Evolutionary conservation across 768 basidiomycete species (phyloP).

Genomic region (Leucosporidium yakuticum): DNA sequence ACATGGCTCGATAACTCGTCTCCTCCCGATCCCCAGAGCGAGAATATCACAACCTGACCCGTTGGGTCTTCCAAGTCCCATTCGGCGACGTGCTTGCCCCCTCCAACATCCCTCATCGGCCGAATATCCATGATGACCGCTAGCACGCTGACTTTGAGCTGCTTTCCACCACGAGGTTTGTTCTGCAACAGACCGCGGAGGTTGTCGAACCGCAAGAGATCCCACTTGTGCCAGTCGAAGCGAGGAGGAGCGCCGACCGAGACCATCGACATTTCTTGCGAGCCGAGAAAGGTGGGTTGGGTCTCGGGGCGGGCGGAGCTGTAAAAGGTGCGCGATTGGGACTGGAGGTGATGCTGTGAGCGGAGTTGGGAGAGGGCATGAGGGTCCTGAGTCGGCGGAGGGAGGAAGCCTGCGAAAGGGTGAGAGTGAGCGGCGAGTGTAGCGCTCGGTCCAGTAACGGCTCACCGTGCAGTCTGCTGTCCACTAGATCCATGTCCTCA

Average conservation of each 20-base stretch:
- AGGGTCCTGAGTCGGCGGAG: too few relatives aligned
- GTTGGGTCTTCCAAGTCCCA: conserved; percentile 6
- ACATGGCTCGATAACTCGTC: not conserved
- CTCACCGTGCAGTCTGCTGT: too few relatives aligned
- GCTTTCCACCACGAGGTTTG: too few relatives aligned
- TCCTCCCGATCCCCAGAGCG: conserved; percentile 6
- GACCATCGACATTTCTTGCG: too few relatives aligned
- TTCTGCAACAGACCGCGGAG: not conserved
- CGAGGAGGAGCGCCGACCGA: conserved; percentile 15
- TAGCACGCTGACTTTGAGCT: conserved; percentile 1
- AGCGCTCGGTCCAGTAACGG: too few relatives aligned
- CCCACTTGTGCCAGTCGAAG: not conserved
- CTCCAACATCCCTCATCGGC: not conserved
- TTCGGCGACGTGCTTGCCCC: not conserved
- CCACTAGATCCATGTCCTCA: not conserved
- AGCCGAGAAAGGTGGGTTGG: too few relatives aligned
- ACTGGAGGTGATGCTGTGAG: too few relatives aligned
- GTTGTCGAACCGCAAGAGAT: conserved; percentile 4
- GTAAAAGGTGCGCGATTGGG: too few relatives aligned
- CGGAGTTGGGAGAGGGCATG: too few relatives aligned
- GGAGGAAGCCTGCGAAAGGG: too few relatives aligned
- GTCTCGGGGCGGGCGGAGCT: too few relatives aligned
- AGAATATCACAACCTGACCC: not conserved
- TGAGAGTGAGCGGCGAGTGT: too few relatives aligned
- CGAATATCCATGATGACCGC: conserved; percentile 1